A percentile compares a stretch with the other conserved stretches of the same genome.
These are phyloP conservation scores for Guyanaporus albipodus DNA, from an alignment of 768 basidiomycete species.

Conservation along the genomic window DNA sequence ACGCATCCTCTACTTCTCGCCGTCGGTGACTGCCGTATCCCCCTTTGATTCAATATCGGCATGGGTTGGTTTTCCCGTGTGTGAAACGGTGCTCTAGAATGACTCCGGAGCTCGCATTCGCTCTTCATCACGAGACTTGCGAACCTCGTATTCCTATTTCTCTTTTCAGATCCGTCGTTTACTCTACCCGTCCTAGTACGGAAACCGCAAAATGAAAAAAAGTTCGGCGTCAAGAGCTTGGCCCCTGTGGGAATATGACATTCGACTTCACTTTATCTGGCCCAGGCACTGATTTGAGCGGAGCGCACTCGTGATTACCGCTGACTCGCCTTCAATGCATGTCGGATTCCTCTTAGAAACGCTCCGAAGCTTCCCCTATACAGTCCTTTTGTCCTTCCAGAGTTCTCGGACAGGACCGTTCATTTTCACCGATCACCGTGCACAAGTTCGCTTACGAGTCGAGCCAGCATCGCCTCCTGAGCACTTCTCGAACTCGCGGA, in stretches of 20 bases:
- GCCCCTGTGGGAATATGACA: conserved; percentile 18
- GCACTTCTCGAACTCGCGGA: conserved; percentile 10
- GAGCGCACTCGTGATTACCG: conserved; percentile 22
- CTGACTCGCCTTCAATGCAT: conserved; percentile 25
- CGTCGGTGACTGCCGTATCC: conserved; percentile 24
- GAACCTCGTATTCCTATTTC: conserved; percentile 6
- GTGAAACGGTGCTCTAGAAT: conserved; percentile 3
- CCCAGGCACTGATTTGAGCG: conserved; percentile 29
- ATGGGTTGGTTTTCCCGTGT: conserved; percentile 13
- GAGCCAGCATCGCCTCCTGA: conserved; percentile 12
- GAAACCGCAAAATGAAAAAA: conserved; percentile 27
- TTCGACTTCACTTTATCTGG: conserved; percentile 22
- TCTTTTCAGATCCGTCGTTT: conserved; percentile 7
- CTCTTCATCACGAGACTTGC: neutral
- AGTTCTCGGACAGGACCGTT: conserved; percentile 19
- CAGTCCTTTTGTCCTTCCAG: conserved; percentile 23
- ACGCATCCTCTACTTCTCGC: conserved; percentile 18
- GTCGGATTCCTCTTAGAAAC: conserved; percentile 18
- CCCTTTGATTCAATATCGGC: conserved; percentile 6
- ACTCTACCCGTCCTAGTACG: conserved; percentile 13
- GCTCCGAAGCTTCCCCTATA: conserved; percentile 8
- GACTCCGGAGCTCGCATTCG: neutral
- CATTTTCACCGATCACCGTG: conserved; percentile 23
- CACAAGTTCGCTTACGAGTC: conserved; percentile 16
- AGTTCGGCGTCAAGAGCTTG: conserved; percentile 11